Base-by-base conservation (phyloP, 306 rosid species). In the Trifolium dubium region DNA sequence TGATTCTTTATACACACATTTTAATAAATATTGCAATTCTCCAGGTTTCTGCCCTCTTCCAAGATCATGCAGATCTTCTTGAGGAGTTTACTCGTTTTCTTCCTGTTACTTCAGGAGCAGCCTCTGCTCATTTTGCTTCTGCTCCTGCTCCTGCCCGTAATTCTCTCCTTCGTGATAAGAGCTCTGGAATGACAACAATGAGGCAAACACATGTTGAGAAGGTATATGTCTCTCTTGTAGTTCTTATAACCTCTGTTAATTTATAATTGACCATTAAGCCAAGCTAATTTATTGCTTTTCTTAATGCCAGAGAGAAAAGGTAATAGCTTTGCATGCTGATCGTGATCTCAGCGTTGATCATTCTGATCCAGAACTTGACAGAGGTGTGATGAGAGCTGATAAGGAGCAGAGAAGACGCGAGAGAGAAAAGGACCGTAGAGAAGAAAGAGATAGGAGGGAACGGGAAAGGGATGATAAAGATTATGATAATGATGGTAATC, bases 71-170 rank as follows among this genome's bases (percentile, higher is more conserved):
- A 54, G 99, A 95, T 80, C 86, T 95, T 62, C 98, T 95, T 70
- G 86, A 67, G 41, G 98, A 92, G 85, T 85, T 95, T 65, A 88
- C 96, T 50, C 99, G 92, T 85, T 95, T 95, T 83, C 91, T 95
- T 83, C 99, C 98, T 0, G 98, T 92, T 58, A 69, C 88, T 49
- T 85, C 96, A 56, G 95, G 75, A 77, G 14, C 98, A 54, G 87
- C 89, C 55, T 81, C 95, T 60, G 73, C 70, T 43, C 89, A 80
- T 61, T 80, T 58, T 84, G 76, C 88, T 77, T 82, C 39, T 35
- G 39, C 39, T 35, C 1, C 23, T 23, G 23, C 23, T 23, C 23
- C 96, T 78, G 85, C 81, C 32, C 78, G 92, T 74, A 90, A 84
- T 75, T 83, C 86, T 67, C 44, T 90, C 71, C 90, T 88, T 50